Conservation (phyloP, 805 yeast species). For the Candida caryicola region DNA sequence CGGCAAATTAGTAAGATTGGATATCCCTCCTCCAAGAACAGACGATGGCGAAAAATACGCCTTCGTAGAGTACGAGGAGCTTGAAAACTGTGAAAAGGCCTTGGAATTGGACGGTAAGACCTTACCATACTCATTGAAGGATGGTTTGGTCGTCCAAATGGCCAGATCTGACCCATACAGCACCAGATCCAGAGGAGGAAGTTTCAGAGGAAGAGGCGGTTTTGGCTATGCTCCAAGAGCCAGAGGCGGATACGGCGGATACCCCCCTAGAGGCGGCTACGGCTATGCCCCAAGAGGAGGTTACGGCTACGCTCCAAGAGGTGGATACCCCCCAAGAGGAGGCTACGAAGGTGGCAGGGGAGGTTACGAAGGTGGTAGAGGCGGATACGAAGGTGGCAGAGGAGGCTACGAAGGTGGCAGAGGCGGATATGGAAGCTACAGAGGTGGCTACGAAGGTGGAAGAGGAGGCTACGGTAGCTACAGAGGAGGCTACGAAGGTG, state of each 20-base stretch:
- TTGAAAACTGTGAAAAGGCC: conserved; percentile 55
- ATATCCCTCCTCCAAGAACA: conserved; percentile 60
- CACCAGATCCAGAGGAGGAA: conserved; percentile 33
- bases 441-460: conserved; percentile 15
- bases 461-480: conserved; percentile 10
- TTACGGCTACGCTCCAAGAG: conserved; percentile 17
- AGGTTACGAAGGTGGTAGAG: conserved; percentile 16
- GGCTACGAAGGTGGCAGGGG: conserved; percentile 12
- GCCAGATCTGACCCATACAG: conserved; percentile 55
- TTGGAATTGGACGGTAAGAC: conserved; percentile 46
- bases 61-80: conserved; percentile 55
- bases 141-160: conserved; percentile 49
- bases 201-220: conserved; percentile 16
- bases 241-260: conserved; percentile 17
- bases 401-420: conserved; percentile 20
- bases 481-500: conserved; percentile 19
- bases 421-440: conserved; percentile 17
- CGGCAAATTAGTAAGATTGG: conserved; percentile 58
- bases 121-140: conserved; percentile 38
- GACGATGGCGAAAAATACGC: conserved; percentile 61
- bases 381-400: conserved; percentile 15
- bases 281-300: conserved; percentile 16
- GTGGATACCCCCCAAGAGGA: conserved; percentile 20
- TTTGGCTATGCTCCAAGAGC: conserved; percentile 15
- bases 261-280: conserved; percentile 24